Base-by-base conservation (phyloP, 1,284 basidiomycete species). In the Ceratobasidium sp. region DNA sequence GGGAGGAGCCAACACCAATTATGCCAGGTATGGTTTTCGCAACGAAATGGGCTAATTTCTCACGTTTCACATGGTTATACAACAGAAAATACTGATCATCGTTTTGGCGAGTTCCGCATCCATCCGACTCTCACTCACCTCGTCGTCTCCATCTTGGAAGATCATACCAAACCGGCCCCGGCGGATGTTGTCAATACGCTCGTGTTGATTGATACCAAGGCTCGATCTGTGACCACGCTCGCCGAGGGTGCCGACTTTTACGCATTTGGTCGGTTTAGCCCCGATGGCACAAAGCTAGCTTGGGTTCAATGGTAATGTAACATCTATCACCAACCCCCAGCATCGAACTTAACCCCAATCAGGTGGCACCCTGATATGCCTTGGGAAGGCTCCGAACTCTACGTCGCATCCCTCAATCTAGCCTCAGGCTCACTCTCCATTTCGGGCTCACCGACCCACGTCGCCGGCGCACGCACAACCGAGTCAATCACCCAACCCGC, bases 341-440 rank as follows among this genome's bases (percentile, higher is more conserved):
- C 46, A 11, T 9, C 28, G 26, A 55, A 16, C 14, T 30, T 9
- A 54, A 43, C 38, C 23, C 4, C 9, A 14, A 26, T 18, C 83
- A 81, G 64, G 64, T 67, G 64, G 74, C 89, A 90, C 75, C 93
- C 93, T 0, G 88, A 92, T 77, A 94, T 94, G 93, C 91, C 92
- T 23, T 94, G 91, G 89, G 88, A 92, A 77, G 89, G 88, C 21
- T 85, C 87, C 0, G 82, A 89, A 77, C 82, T 94, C 46, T 83
- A 85, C 76, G 79, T 91, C 28, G 89, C 86, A 0, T 47, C 83
- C 13, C 78, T 85, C 32, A 75, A 74, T 0, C 28, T 87, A 47
- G 77, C 77, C 13, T 82, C 84, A 69, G 71, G 72, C 9, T 67
- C 64, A 4, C 21, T 67, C 30, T 67, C 64, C 32, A 67, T 67